Conservation (phyloP, 2,329 filamentous ascomycete species). For the Penicillium freii region DNA sequence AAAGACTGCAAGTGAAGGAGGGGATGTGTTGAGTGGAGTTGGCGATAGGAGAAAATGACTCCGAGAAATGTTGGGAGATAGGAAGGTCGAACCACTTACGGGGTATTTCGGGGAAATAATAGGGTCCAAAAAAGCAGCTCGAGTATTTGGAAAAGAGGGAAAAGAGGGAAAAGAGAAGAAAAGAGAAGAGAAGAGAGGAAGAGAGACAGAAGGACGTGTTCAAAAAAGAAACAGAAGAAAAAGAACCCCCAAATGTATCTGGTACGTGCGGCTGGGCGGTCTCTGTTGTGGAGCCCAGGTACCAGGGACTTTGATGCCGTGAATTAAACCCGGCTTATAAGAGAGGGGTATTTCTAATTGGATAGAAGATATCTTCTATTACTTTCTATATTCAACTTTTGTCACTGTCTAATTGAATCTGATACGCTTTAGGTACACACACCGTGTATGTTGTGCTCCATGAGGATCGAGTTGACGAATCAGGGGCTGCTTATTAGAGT, state of each 20-base stretch:
- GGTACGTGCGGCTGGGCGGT: slow-evolving; percentile 17
- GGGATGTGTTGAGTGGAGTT: slow-evolving; percentile 7
- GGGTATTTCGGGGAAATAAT: not conserved
- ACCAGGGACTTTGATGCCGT: slow-evolving; percentile 14
- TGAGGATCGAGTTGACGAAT: slow-evolving; percentile 20
- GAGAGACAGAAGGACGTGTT: not conserved
- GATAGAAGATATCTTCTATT: not conserved
- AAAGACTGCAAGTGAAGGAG: not conserved
- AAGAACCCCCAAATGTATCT: slow-evolving; percentile 3
- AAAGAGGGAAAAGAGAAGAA: not conserved
- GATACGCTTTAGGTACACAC: not conserved
- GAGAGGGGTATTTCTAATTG: not conserved
- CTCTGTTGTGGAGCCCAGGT: slow-evolving; percentile 15
- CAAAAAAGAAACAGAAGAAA: not conserved
- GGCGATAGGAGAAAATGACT: slow-evolving; percentile 4
- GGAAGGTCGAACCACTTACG: not conserved
- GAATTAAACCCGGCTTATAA: slow-evolving; percentile 6
- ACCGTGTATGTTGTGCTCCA: not conserved
- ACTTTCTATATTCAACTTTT: not conserved
- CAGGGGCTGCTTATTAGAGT: slow-evolving; percentile 28
- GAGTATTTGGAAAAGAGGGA: not conserved
- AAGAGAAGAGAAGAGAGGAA: not conserved
- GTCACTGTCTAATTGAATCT: not conserved
- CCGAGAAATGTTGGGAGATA: slow-evolving; percentile 4
- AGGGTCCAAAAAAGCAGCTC: not conserved